Evolutionary conservation across 2,329 filamentous ascomycete species (phyloP).

Genomic region (Akanthomyces lecanii): DNA sequence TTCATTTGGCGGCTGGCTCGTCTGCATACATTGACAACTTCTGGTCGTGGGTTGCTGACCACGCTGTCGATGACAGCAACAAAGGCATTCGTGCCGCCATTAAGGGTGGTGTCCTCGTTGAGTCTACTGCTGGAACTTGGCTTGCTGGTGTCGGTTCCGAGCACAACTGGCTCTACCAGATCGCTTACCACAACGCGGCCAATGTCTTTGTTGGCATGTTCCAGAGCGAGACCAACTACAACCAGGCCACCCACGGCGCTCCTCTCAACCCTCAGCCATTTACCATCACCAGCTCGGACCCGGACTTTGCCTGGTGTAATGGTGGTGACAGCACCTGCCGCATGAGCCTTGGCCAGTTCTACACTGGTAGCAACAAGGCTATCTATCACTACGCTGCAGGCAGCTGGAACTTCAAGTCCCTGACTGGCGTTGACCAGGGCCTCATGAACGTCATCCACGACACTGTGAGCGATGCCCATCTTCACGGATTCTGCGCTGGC

Average conservation of each 20-base stretch:
- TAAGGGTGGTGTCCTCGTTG: constrained; percentile 45
- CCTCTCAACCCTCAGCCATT: constrained; percentile 36
- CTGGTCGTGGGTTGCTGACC: constrained; percentile 47
- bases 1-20: constrained; percentile 44
- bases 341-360: constrained; percentile 41
- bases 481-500: constrained; percentile 20
- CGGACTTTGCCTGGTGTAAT: constrained; percentile 38
- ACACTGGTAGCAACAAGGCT: constrained; percentile 29
- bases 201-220: constrained; percentile 49
- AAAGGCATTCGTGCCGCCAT: constrained; percentile 43
- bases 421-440: constrained; percentile 20
- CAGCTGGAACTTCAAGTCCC: constrained; percentile 11
- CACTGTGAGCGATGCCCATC: constrained; percentile 14
- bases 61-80: constrained; percentile 44
- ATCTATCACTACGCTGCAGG: constrained; percentile 12
- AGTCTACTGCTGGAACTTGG: constrained; percentile 48
- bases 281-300: constrained; percentile 35
- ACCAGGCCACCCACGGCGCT: constrained; percentile 31
- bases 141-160: constrained; percentile 44
- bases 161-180: constrained; percentile 56
- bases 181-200: constrained; percentile 46
- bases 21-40: constrained; percentile 51
- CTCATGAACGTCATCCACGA: constrained; percentile 22
- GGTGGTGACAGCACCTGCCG: constrained; percentile 34
- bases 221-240: constrained; percentile 50